A percentile compares a stretch with the other conserved stretches of the same genome.
Conservation (phyloP, 345 rosid species). For the Citrus inodora region DNA sequence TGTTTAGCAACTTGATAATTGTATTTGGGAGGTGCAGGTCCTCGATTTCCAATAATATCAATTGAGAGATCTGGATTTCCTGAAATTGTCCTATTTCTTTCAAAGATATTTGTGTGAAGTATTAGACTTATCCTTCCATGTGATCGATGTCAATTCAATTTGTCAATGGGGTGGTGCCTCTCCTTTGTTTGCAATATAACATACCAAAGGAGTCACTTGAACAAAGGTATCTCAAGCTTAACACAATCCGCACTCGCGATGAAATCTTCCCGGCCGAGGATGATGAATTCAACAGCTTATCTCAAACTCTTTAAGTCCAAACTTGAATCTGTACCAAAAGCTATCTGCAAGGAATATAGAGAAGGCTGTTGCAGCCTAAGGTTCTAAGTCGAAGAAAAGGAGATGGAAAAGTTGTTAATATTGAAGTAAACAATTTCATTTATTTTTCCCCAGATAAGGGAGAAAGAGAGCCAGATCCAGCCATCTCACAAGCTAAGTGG, state of each 20-base stretch:
- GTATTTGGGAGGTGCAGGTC: too few species aligned
- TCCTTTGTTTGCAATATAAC: constrained; percentile 50
- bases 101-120: background rate
- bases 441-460: constrained; percentile 48
- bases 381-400: constrained; percentile 21
- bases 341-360: constrained; percentile 15
- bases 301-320: constrained; percentile 1
- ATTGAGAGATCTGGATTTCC: too few species aligned
- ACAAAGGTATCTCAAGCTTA: constrained; percentile 41
- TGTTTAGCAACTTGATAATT: too few species aligned
- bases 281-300: background rate
- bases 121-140: background rate
- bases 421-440: background rate
- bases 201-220: constrained; percentile 51
- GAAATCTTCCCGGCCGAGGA: constrained; percentile 26
- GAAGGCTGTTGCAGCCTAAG: constrained; percentile 7
- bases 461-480: constrained; percentile 73
- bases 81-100: too few species aligned
- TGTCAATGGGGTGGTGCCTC: constrained; percentile 54
- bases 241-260: constrained; percentile 22
- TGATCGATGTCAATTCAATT: background rate
- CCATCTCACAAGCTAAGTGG: constrained; percentile 74
- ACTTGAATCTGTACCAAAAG: constrained; percentile 3
- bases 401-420: constrained; percentile 26
- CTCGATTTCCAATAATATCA: too few species aligned